Evolutionary conservation across 306 rosid species (phyloP).

Genomic region (Corylus avellana): DNA sequence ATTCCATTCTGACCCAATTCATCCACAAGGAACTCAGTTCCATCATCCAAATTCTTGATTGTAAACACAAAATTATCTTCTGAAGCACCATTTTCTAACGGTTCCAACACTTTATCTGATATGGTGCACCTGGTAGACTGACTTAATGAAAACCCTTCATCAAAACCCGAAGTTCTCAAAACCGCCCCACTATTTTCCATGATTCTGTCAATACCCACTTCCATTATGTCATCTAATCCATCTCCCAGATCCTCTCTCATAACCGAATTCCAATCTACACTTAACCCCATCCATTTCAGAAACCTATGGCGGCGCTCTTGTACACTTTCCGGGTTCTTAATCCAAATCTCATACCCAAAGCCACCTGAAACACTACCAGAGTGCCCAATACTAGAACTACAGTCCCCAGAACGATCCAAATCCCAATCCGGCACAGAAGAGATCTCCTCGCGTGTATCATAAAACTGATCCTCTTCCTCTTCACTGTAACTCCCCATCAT

Average conservation of each 20-base stretch:
- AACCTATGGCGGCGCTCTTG: conserved; percentile 59
- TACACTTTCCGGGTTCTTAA: conserved; percentile 49
- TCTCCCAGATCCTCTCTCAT: conserved; percentile 28
- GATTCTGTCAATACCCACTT: conserved; percentile 43
- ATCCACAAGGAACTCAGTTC: conserved; percentile 52
- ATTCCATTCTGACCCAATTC: conserved; percentile 46
- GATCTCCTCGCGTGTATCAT: conserved; percentile 71
- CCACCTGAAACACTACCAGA: conserved; percentile 28
- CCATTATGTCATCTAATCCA: conserved; percentile 16
- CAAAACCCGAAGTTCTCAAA: conserved; percentile 42
- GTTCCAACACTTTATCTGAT: conserved; percentile 38
- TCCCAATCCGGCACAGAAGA: conserved; percentile 64
- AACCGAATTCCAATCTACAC: conserved; percentile 30
- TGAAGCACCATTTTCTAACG: conserved; percentile 32
- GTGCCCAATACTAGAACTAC: conserved; percentile 31
- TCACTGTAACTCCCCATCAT: conserved; percentile 36
- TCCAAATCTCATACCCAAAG: conserved; percentile 46
- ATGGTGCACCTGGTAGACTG: conserved; percentile 35
- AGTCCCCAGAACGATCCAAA: conserved; percentile 50
- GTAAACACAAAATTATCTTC: conserved; percentile 38
- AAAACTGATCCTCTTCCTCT: conserved; percentile 56
- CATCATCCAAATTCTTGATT: conserved; percentile 54
- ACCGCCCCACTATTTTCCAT: conserved; percentile 45
- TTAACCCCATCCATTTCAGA: conserved; percentile 64
- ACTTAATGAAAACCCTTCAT: conserved; percentile 40